Evolutionary conservation across 2,329 filamentous ascomycete genomes (phyloP).

Genomic region (Albophoma yamanashiensis): DNA sequence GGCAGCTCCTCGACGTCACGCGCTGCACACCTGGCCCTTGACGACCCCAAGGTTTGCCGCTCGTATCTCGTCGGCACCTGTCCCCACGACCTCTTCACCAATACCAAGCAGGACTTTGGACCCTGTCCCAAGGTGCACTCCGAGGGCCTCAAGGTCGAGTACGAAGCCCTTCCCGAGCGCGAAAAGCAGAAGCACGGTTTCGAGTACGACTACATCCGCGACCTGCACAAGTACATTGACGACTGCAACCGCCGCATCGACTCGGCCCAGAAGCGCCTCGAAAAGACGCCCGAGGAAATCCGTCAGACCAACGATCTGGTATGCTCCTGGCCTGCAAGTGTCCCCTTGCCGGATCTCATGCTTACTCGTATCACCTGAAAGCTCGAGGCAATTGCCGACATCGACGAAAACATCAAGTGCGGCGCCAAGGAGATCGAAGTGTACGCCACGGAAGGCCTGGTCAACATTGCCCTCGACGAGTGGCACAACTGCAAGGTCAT

Average conservation of each 20-base stretch:
- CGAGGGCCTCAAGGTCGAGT: conserved; percentile 81
- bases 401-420: conserved; percentile 66
- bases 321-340: conserved; percentile 5
- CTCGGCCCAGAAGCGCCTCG: conserved; percentile 73
- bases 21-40: conserved; percentile 75
- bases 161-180: conserved; percentile 59
- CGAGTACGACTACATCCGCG: conserved; percentile 92
- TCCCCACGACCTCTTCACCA: conserved; percentile 97
- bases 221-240: conserved; percentile 93
- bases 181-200: conserved; percentile 77
- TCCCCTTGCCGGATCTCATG: neutral
- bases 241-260: conserved; percentile 95
- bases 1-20: conserved; percentile 63
- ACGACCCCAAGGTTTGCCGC: conserved; percentile 86
- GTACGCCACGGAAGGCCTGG: conserved; percentile 31
- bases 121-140: conserved; percentile 81
- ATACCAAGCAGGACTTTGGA: conserved; percentile 95
- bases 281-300: conserved; percentile 98
- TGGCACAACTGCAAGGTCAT: conserved; percentile 76
- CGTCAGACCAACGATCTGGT: conserved; percentile 82
- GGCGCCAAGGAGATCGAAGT: conserved; percentile 65
- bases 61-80: conserved; percentile 91
- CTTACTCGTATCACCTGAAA: conserved; percentile 3
- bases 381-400: conserved; percentile 76
- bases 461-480: conserved; percentile 76